Evolutionary conservation across 805 yeast species (phyloP).

Genomic region (Saturnispora hagleri): DNA sequence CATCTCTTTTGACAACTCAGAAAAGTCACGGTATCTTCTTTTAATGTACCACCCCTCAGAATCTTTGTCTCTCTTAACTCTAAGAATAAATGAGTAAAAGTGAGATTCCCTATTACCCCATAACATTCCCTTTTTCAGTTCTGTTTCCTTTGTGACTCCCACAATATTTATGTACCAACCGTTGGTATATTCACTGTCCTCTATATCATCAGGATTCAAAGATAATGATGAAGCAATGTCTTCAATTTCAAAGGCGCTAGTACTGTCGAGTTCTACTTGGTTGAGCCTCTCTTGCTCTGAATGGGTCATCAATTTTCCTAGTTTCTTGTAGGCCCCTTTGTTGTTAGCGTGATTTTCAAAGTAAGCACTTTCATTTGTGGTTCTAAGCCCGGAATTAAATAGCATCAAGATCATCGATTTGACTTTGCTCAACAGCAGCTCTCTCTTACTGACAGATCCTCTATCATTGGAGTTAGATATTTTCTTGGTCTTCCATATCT

Average conservation of each 20-base stretch:
- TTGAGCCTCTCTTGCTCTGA: conserved; percentile 6
- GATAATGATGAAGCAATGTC: conserved; percentile 17
- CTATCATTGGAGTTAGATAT: conserved; percentile 70
- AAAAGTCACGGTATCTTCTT: conserved; percentile 63
- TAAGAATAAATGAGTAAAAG: conserved; percentile 40
- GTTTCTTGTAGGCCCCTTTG: conserved; percentile 32
- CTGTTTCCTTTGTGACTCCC: conserved; percentile 43
- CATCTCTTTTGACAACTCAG: conserved; percentile 42
- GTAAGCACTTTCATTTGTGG: conserved; percentile 48
- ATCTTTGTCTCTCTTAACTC: conserved; percentile 29
- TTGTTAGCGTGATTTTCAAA: conserved; percentile 26
- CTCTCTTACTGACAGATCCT: conserved; percentile 63
- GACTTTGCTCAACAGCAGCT: conserved; percentile 52
- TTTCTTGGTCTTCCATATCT: conserved; percentile 62
- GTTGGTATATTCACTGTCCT: conserved; percentile 35
- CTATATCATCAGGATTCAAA: conserved; percentile 29
- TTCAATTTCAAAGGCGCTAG: conserved; percentile 12
- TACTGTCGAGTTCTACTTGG: conserved; percentile 1
- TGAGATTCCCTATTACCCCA: conserved; percentile 19
- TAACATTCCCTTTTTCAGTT: conserved; percentile 15
- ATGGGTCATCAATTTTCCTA: conserved; percentile 25
- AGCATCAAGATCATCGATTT: conserved; percentile 54
- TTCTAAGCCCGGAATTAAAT: conserved; percentile 66
- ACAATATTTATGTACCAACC: conserved; percentile 58
- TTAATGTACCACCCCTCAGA: conserved; percentile 39